Base-by-base conservation (phyloP, 2,329 filamentous ascomycete species). In the Fusarium buxicola region DNA sequence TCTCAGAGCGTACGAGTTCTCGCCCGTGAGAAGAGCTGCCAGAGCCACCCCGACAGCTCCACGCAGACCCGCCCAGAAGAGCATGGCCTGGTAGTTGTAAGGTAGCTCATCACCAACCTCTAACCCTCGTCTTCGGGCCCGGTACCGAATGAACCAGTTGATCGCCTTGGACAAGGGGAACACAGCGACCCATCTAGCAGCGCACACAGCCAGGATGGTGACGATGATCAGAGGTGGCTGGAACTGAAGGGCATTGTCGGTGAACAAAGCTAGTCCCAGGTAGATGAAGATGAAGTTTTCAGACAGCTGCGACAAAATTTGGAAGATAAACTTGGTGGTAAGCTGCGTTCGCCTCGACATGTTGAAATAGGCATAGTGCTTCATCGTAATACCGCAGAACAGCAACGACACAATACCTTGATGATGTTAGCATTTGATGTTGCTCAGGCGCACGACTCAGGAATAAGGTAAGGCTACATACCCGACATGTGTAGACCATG, bases 261-360 rank as follows among this genome's bases (percentile, higher is more conserved):
- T 97, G 76, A 99, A 98, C 25, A 99, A 84, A 1, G 95, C 96
- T 4, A 99, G 83, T 7, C 95, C 95, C 0, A 99, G 87, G 73
- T 99, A 99, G 76, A 99, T 99, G 81, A 99, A 99, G 77, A 99
- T 99, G 75, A 99, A 99, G 77, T 99, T 99, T 79, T 99, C 95
- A 0, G 94, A 97, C 40, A 99, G 80, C 77, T 99, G 95, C 4
- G 95, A 92, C 69, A 96, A 89, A 61, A 97, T 89, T 75, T 96
- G 92, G 80, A 99, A 99, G 55, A 97, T 85, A 78, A 96, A 99
- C 76, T 99, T 99, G 48, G 95, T 99, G 13, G 95, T 97, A 63
- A 99, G 88, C 75, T 99, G 95, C 2, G 95, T 98, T 61, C 95
- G 89, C 44, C 95, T 89, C 27, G 95, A 99, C 95, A 99, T 99